Conservation (phyloP, 192 early-diverging fungal genomes). For the Coemansia reversa region DNA sequence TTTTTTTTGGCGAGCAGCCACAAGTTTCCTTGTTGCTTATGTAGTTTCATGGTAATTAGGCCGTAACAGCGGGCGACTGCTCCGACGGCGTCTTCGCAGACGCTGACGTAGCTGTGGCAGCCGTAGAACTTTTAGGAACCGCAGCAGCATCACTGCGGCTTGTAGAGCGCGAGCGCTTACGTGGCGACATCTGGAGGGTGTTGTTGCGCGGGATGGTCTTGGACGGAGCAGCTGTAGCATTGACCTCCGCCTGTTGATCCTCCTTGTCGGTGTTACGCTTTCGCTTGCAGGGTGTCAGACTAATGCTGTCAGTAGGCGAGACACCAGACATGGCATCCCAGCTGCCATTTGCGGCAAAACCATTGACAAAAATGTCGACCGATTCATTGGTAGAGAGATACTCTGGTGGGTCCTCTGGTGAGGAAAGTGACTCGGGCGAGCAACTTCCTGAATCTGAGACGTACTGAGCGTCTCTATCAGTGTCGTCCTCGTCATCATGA, state of each 20-base stretch:
- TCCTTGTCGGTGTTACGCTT: conserved; percentile 41
- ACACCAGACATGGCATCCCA: conserved; percentile 30
- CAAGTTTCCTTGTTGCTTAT: background rate
- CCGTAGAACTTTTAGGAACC: conserved; percentile 15
- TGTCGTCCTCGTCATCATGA: conserved; percentile 19
- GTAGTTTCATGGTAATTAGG: background rate
- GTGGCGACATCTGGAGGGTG: conserved; percentile 37
- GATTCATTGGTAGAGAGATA: conserved; percentile 31
- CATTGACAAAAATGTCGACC: conserved; percentile 41
- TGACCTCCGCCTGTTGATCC: conserved; percentile 30
- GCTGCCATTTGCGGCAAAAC: conserved; percentile 28
- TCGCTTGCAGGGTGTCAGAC: conserved; percentile 51
- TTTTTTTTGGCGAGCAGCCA: too few species aligned
- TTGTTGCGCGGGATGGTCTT: conserved; percentile 30
- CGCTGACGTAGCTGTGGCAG: too few species aligned
- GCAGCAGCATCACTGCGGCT: conserved; percentile 27
- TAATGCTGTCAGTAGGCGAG: conserved; percentile 20
- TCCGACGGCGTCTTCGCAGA: background rate
- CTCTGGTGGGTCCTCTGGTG: conserved; percentile 33
- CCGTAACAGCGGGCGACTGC: conserved; percentile 8
- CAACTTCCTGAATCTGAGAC: conserved; percentile 25
- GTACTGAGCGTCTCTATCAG: conserved; percentile 29
- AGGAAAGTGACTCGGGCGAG: conserved; percentile 34
- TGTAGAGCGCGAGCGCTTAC: conserved; percentile 51
- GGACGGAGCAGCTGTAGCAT: conserved; percentile 1